Percentiles rank a stretch among this genome's conserved stretches.
phyloP scores from a whole-genome alignment of 192 early-diverging fungal genomes.

The Chytriomyces sp. region DNA sequence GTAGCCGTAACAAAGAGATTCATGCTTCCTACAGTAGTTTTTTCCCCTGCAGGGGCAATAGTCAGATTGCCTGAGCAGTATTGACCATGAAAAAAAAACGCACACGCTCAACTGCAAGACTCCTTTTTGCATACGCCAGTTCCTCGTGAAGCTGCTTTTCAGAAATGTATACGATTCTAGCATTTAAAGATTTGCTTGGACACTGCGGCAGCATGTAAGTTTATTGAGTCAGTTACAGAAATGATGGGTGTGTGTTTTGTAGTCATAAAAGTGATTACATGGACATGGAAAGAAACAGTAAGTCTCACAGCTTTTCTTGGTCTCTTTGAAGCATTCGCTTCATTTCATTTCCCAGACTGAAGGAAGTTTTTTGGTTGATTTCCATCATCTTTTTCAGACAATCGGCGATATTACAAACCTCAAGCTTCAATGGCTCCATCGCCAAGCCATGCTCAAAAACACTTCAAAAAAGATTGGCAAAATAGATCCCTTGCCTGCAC shows the following conservation, averaged over 20 bases:
- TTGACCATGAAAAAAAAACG: too few species aligned
- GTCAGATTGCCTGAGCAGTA: too few species aligned
- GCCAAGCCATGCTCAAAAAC: slow-evolving; percentile 10
- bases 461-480: slow-evolving; percentile 13
- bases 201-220: neutral
- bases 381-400: slow-evolving; percentile 28
- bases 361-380: slow-evolving; percentile 29
- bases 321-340: slow-evolving; percentile 10
- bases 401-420: slow-evolving; percentile 3
- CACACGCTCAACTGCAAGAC: too few species aligned
- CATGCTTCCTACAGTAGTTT: too few species aligned
- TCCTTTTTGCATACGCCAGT: neutral
- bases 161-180: neutral
- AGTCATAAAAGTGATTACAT: too few species aligned
- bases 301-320: slow-evolving; percentile 23
- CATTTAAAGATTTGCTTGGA: slow-evolving; percentile 22
- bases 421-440: neutral
- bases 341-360: slow-evolving; percentile 27
- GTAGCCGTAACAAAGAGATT: too few species aligned
- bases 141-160: slow-evolving; percentile 27
- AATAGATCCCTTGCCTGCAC: neutral
- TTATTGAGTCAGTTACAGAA: too few species aligned
- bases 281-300: neutral
- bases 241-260: too few species aligned
- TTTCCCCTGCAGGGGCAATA: too few species aligned